Evolutionary conservation across 305 asterid genomes (phyloP), one percentile per base, ranked within the genome.

Genomic region (Solanum aculeatissimum): DNA sequence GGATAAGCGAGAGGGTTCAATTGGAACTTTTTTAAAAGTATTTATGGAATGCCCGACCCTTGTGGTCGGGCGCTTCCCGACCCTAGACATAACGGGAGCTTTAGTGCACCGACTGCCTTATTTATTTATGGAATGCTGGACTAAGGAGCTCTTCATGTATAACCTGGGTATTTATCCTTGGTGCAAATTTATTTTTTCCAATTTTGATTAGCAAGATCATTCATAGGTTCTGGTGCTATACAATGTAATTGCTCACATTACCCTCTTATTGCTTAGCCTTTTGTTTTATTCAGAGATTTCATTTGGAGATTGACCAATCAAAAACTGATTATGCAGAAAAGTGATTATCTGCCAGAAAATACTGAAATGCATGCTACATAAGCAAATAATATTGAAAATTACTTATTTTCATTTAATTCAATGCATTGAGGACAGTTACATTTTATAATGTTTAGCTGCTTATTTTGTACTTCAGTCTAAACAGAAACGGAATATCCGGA

Each of bases 401-500:
- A 32, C 75, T 35, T 68, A 68, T 68, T 40, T 40, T 69, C 78
- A 69, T 69, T 69, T 10, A 69, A 19, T 25, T 62, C 53, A 69
- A 40, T 25, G 43, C 53, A 35, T 11, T 40, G 29, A 38, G 78
- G 25, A 12, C 55, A 71, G 80, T n/a, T 51, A 29, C 23, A 82
- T 40, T 27, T 85, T 14, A 72, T 69, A 12, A 10, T 0, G 11
- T 40, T 38, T 40, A 10, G 51, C 40, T 55, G 23, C 74, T 62
- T 80, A 54, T 66, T 51, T 80, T 85, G 38, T 82, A 51, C 80
- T 88, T 86, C 93, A 96, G 98, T 94, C 91, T 51, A 96, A 96
- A 86, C 95, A 94, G 85, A 96, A 93, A 87, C 86, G 91, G 83
- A 93, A 92, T 85, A 93, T 91, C 65, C 93, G 96, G 74, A 96